Percentiles rank a stretch among this genome's conserved stretches.
Evolutionary conservation across 2,329 filamentous ascomycete genomes (phyloP).

Genomic region (Nemania abortiva): DNA sequence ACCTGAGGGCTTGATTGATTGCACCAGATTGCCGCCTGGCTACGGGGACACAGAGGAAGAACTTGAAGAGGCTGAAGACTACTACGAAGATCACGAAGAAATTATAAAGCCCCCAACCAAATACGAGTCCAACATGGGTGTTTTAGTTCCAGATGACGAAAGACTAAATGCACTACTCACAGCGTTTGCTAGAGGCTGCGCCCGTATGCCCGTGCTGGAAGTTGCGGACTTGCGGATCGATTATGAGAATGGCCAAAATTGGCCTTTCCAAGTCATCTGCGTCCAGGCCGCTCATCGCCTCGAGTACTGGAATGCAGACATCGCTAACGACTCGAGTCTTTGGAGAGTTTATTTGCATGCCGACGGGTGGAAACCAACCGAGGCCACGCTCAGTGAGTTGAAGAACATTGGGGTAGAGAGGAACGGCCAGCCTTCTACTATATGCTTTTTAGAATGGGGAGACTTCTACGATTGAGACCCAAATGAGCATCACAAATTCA

Average conservation of each 20-base stretch:
- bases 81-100: neutral
- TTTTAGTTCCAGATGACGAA: neutral
- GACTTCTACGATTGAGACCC: neutral
- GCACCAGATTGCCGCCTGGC: slow-evolving; percentile 6
- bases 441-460: slow-evolving; percentile 3
- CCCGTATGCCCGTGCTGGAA: slow-evolving; percentile 10
- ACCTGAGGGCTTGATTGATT: slow-evolving; percentile 10
- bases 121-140: neutral
- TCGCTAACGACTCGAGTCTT: neutral
- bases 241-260: neutral
- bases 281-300: neutral
- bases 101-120: neutral
- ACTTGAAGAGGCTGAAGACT: neutral
- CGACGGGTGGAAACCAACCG: neutral
- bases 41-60: slow-evolving; percentile 3
- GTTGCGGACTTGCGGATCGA: neutral
- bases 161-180: slow-evolving; percentile 4
- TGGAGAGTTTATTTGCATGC: slow-evolving; percentile 10
- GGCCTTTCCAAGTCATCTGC: neutral
- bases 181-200: slow-evolving; percentile 24
- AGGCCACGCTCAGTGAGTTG: slow-evolving; percentile 7
- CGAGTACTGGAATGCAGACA: neutral
- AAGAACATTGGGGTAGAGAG: slow-evolving; percentile 10
- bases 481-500: neutral
- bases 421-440: slow-evolving; percentile 1